Evolutionary conservation across 1,139 yeast species (phyloP).

Genomic region (Nakaseomyces kungkrabaensis): DNA sequence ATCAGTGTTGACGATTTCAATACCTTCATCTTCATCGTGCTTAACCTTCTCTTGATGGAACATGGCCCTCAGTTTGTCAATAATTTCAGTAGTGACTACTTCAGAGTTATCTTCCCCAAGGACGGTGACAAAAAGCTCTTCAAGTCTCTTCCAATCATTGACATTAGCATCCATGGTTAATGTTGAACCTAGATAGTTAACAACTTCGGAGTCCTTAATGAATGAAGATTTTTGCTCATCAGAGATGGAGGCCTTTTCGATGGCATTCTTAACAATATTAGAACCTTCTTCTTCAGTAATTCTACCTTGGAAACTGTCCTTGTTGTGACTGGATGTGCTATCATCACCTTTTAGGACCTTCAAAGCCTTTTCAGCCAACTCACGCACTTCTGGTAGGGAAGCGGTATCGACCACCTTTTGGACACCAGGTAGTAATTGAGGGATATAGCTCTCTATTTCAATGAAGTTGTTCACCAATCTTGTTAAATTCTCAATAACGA

Average conservation of each 20-base stretch:
- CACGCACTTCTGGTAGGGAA: slow-evolving; percentile 93
- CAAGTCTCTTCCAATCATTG: slow-evolving; percentile 77
- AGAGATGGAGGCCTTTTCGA: slow-evolving; percentile 21
- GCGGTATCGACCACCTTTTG: slow-evolving; percentile 83
- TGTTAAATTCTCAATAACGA: slow-evolving; percentile 90
- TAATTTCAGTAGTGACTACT: slow-evolving; percentile 37
- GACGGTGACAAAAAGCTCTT: slow-evolving; percentile 44
- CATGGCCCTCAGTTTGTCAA: slow-evolving; percentile 49
- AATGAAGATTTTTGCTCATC: slow-evolving; percentile 14
- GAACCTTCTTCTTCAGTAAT: slow-evolving; percentile 47
- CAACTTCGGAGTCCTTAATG: slow-evolving; percentile 33
- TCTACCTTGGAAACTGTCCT: slow-evolving; percentile 71
- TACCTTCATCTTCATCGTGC: slow-evolving; percentile 55
- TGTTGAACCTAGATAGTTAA: slow-evolving; percentile 45
- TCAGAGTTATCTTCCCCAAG: slow-evolving; percentile 36
- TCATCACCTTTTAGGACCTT: slow-evolving; percentile 76
- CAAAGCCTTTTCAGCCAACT: slow-evolving; percentile 78
- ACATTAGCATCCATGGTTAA: slow-evolving; percentile 72
- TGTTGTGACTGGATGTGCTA: slow-evolving; percentile 30
- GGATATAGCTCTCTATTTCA: slow-evolving; percentile 83
- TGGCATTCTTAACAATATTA: slow-evolving; percentile 35
- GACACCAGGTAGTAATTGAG: slow-evolving; percentile 80
- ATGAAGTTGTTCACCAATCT: slow-evolving; percentile 89
- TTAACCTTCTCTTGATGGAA: slow-evolving; percentile 55
- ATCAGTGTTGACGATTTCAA: slow-evolving; percentile 86